Percentiles rank a stretch among this genome's conserved stretches.
phyloP scores from a whole-genome alignment of 1,284 basidiomycete species.

The Ceraceosorus bombacis region DNA sequence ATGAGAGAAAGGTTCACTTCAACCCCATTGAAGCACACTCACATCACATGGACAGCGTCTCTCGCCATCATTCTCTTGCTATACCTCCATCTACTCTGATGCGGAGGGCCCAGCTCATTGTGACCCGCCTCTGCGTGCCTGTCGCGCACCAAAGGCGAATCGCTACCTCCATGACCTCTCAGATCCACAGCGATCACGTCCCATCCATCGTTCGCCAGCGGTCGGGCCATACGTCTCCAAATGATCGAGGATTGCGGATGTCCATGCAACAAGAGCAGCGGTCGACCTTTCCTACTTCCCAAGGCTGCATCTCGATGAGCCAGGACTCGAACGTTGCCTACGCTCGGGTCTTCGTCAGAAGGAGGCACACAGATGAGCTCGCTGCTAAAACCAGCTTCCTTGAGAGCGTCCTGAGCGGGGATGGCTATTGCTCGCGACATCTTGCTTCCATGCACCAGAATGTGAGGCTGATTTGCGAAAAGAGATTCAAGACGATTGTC shows the following conservation, averaged over 20 bases:
- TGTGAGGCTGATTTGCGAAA: no score
- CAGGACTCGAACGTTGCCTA: no score
- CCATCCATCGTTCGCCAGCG: conserved; percentile 39
- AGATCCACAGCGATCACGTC: conserved; percentile 48
- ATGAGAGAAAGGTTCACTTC: conserved; percentile 25
- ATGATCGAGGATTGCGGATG: conserved; percentile 49
- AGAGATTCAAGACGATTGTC: no score
- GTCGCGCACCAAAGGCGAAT: conserved; percentile 24
- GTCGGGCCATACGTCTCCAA: conserved; percentile 43
- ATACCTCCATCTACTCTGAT: conserved; percentile 27
- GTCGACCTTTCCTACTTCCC: not conserved
- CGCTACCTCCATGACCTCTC: conserved; percentile 38
- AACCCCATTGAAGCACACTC: not conserved
- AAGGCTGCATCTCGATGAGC: no score
- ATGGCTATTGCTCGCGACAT: no score
- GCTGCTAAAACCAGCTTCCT: no score
- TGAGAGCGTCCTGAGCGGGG: no score
- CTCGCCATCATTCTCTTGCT: not conserved
- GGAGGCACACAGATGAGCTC: no score
- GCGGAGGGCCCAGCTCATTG: conserved; percentile 1
- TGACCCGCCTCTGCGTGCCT: not conserved
- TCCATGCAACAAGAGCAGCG: conserved; percentile 48
- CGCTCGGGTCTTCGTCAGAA: no score
- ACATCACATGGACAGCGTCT: not conserved
- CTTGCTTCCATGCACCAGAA: no score